Percentiles rank a stretch among this genome's conserved stretches.
Evolutionary conservation across 257 asterid species (phyloP).

Genomic region (Mitragyna speciosa): DNA sequence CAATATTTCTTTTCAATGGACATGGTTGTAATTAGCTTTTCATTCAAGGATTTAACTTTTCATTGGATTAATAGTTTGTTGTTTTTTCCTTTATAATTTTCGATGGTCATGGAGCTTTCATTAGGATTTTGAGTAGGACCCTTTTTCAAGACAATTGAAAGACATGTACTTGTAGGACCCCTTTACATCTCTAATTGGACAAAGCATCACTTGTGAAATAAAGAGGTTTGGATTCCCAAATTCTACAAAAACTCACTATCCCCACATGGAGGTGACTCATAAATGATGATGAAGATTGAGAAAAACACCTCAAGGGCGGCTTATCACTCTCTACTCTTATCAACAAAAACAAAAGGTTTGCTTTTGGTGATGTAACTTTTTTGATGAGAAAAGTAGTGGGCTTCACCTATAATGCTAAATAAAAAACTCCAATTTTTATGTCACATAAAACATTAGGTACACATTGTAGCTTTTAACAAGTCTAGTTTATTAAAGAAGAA

Average conservation of each 20-base stretch:
- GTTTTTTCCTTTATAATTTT: background rate
- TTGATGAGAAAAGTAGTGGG: constrained; percentile 11
- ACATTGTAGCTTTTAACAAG: background rate
- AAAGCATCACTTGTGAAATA: constrained; percentile 15
- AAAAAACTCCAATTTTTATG: constrained; percentile 2
- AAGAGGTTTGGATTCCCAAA: constrained; percentile 1
- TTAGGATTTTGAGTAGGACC: constrained; percentile 15
- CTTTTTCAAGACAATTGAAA: constrained; percentile 16
- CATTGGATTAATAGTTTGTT: background rate
- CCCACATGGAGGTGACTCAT: constrained; percentile 33
- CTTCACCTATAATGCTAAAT: background rate
- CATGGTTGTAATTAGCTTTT: background rate
- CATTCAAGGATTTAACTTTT: background rate
- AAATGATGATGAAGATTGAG: constrained; percentile 23
- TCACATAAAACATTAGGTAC: background rate
- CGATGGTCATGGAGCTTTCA: constrained; percentile 13
- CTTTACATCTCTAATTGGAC: constrained; percentile 18
- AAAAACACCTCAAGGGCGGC: constrained; percentile 21
- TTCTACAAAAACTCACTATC: background rate
- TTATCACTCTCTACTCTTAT: background rate
- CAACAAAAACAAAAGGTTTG: background rate
- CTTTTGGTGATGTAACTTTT: constrained; percentile 14
- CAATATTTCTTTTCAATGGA: background rate
- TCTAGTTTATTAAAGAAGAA: background rate
- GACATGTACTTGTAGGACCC: constrained; percentile 18